A percentile compares a stretch with the other conserved stretches of the same genome.
Conservation (phyloP, 306 rosid genomes). For the Cicer arietinum region DNA sequence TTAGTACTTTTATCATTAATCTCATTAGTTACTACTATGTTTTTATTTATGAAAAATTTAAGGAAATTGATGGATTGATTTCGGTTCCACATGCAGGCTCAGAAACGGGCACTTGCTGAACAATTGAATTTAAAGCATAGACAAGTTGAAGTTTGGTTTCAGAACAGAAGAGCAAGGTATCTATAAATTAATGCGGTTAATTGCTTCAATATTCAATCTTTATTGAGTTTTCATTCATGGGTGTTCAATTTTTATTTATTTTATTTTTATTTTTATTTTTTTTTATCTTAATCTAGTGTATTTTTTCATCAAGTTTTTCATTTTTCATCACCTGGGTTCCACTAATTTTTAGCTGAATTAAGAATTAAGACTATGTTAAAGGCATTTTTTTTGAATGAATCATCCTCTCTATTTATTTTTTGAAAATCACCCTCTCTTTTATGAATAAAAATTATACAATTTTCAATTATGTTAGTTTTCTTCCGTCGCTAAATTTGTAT, state of each 20-base stretch:
- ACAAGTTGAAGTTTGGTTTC: slow-evolving; percentile 92
- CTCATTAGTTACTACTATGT: neutral
- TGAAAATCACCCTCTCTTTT: no score
- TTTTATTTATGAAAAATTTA: neutral
- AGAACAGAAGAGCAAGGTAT: slow-evolving; percentile 90
- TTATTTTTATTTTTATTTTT: no score
- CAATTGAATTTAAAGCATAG: slow-evolving; percentile 71
- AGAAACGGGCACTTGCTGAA: slow-evolving; percentile 69
- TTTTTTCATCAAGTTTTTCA: slow-evolving; percentile 3
- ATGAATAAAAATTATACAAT: no score
- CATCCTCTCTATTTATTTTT: no score
- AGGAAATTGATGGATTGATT: slow-evolving; percentile 11
- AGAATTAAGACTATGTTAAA: no score
- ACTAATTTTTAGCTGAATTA: neutral
- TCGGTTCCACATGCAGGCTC: slow-evolving; percentile 58
- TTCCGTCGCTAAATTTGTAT: no score
- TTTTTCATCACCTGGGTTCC: neutral
- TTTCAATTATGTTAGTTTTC: no score
- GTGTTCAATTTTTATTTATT: slow-evolving; percentile 7
- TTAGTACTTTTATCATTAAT: slow-evolving; percentile 15
- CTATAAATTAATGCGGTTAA: neutral
- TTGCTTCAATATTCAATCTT: neutral
- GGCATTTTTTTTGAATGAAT: no score
- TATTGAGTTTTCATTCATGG: neutral
- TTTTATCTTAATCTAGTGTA: neutral